Base-by-base conservation (phyloP, 2,329 filamentous ascomycete species). In the Leptographium radiaticola region DNA sequence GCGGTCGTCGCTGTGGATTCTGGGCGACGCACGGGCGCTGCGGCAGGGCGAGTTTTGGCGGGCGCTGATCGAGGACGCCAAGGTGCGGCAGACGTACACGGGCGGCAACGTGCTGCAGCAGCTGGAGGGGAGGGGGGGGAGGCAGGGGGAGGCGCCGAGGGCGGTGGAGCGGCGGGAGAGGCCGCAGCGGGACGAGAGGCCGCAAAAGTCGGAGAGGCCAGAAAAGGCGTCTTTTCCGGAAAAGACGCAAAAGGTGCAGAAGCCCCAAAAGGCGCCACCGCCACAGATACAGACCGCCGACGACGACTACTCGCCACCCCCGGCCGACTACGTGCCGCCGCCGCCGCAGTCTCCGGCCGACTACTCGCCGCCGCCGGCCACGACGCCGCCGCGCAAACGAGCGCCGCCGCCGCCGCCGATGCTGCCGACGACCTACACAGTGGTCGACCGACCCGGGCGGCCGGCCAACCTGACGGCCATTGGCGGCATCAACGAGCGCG, bases 1-100 rank as follows among this genome's bases (percentile, higher is more conserved):
- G 6, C 96, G 95, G 68, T 95, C 88, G 11, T 96, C 91, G 38
- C 77, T 98, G 11, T 98, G 91, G 87, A 91, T 98, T 55, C 77
- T 98, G 31, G 93, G 93, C 60, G 94, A 97, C 68, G 93, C 93
- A 0, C 78, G 85, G 55, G 89, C 90, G 38, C 76, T 98, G 52
- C 75, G 85, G 30, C 86, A 94, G 64, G 93, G 93, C 56, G 81
- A 93, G 64, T 96, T 89, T 68, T 98, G 94, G 93, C 82, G 79
- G 58, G 84, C 84, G 59, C 76, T 98, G 45, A 88, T 98, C 52
- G 78, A 86, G 38, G 87, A 98, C 68, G 86, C 93, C 7, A 82
- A 82, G 62, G 67, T 70, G 20, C 80, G 93, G 63, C 78, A 86
- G 57, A 73, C 84, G 11, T 95, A 93, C 66, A 95, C 87, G 0